These are phyloP conservation scores for Ilex aquifolium DNA, from an alignment of 257 asterid species.

Conservation along the genomic window DNA sequence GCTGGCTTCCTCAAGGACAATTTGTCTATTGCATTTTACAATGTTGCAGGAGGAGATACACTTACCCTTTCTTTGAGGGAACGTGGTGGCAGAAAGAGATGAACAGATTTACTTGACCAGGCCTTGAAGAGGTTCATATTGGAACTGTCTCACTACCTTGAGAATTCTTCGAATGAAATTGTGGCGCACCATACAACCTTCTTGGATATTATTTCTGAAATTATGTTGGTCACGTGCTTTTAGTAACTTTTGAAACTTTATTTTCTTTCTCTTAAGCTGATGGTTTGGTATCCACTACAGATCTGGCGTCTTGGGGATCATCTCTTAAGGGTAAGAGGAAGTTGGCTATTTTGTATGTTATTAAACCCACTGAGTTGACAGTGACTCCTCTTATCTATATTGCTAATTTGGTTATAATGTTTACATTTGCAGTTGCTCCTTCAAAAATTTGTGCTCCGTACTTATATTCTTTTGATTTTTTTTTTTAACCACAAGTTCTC, in stretches of 20 bases:
- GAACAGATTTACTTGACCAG: constrained; percentile 27
- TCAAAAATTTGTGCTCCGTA: constrained; percentile 16
- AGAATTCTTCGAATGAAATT: constrained; percentile 19
- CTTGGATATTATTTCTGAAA: constrained; percentile 20
- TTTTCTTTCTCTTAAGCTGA: constrained; percentile 18
- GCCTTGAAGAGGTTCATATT: constrained; percentile 28
- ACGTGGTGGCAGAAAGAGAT: constrained; percentile 99
- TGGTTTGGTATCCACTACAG: constrained; percentile 33
- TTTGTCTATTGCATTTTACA: constrained; percentile 88
- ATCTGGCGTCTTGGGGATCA: constrained; percentile 25
- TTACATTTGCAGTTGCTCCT: constrained; percentile 29
- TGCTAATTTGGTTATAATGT: constrained; percentile 23
- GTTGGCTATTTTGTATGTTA: constrained; percentile 13
- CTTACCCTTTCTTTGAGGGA: constrained; percentile 85
- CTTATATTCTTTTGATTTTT: constrained; percentile 1
- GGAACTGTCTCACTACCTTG: constrained; percentile 17
- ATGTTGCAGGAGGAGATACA: constrained; percentile 63
- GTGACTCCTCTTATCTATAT: constrained; percentile 13
- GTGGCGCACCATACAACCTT: constrained; percentile 10
- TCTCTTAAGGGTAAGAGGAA: constrained; percentile 26
- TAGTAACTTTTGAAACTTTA: neutral
- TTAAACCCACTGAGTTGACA: constrained; percentile 13
- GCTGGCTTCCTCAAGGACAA: constrained; percentile 98
- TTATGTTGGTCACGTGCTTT: constrained; percentile 28
- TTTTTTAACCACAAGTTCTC: constrained; percentile 3